Conservation (phyloP, 306 rosid species). For the Cicer bijugum region DNA sequence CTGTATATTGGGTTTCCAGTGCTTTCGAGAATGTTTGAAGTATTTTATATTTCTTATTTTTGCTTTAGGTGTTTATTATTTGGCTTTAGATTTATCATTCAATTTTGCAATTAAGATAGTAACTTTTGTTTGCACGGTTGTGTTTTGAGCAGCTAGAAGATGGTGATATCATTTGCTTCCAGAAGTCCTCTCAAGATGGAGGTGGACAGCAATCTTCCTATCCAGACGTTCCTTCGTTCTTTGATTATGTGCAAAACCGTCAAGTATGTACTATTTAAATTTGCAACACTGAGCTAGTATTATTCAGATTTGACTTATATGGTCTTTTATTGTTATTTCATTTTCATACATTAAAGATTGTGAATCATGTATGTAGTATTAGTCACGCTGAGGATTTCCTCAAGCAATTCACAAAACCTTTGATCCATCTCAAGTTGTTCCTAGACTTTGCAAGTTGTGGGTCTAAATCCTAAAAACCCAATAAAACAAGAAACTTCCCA, state of each 20-base stretch:
- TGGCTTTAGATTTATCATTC: constrained; percentile 8
- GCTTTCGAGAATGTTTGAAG: background rate
- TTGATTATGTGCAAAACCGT: constrained; percentile 93
- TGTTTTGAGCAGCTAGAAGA: constrained; percentile 76
- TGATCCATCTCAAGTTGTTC: background rate
- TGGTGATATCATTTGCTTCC: constrained; percentile 94
- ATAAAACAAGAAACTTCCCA: background rate
- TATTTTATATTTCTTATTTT: constrained; percentile 26
- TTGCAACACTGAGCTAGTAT: no score
- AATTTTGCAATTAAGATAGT: background rate
- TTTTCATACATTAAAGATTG: no score
- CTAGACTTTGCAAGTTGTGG: background rate
- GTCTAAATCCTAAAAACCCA: background rate
- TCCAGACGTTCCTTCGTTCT: constrained; percentile 81
- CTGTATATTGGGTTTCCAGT: background rate
- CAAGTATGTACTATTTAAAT: constrained; percentile 55
- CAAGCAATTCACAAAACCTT: background rate
- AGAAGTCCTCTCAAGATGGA: constrained; percentile 58
- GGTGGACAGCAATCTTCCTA: constrained; percentile 62
- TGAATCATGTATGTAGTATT: no score
- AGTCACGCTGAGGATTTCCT: background rate
- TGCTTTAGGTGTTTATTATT: background rate
- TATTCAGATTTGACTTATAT: no score
- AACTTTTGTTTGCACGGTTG: constrained; percentile 13
- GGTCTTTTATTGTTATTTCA: no score